phyloP scores from a whole-genome alignment of 495 filamentous ascomycete species.

The Aspergillus kassunensis region DNA sequence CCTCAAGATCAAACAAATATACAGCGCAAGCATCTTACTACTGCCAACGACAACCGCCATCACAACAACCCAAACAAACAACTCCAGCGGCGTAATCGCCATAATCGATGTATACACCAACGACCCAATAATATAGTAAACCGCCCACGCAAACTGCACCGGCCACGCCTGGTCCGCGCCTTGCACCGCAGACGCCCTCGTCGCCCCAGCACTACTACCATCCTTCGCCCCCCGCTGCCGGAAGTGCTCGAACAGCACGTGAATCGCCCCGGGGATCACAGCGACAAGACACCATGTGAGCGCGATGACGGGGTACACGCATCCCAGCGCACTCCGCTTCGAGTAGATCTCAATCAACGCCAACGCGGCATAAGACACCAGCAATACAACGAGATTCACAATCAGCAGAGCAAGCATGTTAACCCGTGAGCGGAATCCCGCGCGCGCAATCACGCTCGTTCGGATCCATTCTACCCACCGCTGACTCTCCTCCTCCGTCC shows the following conservation, averaged over 20 bases:
- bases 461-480: neutral
- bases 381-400: neutral
- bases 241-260: neutral
- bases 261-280: neutral
- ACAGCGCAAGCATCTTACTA: neutral
- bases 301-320: neutral
- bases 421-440: neutral
- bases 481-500: neutral
- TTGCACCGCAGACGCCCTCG: neutral
- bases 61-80: neutral
- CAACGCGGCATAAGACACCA: neutral
- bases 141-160: neutral
- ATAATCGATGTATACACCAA: neutral
- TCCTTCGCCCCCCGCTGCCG: neutral
- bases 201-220: neutral
- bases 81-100: neutral
- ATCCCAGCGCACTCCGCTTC: neutral
- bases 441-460: neutral
- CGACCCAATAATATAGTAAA: neutral
- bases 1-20: neutral
- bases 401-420: neutral
- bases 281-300: neutral
- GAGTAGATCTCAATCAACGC: neutral
- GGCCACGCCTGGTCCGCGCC: neutral
- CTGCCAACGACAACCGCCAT: neutral